A percentile compares a stretch with the other conserved stretches of the same genome.
These are phyloP conservation scores for Claviceps sp. DNA, from an alignment of 2,329 filamentous ascomycete species.

Conservation along the genomic window DNA sequence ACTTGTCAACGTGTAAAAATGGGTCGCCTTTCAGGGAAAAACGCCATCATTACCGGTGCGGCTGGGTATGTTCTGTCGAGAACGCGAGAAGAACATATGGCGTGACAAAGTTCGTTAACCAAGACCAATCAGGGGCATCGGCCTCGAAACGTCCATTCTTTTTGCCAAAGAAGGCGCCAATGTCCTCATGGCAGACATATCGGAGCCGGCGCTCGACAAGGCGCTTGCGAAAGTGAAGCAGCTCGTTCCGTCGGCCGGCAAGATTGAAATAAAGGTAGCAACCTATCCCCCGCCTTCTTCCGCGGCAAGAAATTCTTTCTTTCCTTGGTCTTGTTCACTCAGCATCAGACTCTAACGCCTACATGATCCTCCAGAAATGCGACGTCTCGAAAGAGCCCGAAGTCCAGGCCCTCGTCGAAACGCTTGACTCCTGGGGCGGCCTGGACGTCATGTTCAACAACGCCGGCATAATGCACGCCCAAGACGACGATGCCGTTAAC, in stretches of 20 bases:
- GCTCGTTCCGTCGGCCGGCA: slow-evolving; percentile 47
- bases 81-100: not conserved
- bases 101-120: not conserved
- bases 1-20: slow-evolving; percentile 8
- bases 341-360: not conserved
- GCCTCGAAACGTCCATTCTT: slow-evolving; percentile 80
- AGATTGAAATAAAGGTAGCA: slow-evolving; percentile 44
- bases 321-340: not conserved
- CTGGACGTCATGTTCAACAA: slow-evolving; percentile 95
- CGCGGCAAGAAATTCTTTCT: not conserved
- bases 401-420: slow-evolving; percentile 60
- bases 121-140: slow-evolving; percentile 56
- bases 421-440: slow-evolving; percentile 72
- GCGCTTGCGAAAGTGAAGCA: slow-evolving; percentile 63
- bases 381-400: slow-evolving; percentile 81
- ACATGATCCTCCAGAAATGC: slow-evolving; percentile 22
- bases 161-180: slow-evolving; percentile 81
- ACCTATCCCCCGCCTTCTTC: not conserved
- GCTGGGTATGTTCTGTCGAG: slow-evolving; percentile 47
- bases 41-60: slow-evolving; percentile 67
- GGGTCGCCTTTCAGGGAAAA: slow-evolving; percentile 46
- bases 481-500: slow-evolving; percentile 66
- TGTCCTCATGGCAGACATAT: slow-evolving; percentile 78
- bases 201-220: slow-evolving; percentile 61
- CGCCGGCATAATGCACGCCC: slow-evolving; percentile 88